Conservation (phyloP, 73 alveolate species). For the Stentor coeruleus region DNA sequence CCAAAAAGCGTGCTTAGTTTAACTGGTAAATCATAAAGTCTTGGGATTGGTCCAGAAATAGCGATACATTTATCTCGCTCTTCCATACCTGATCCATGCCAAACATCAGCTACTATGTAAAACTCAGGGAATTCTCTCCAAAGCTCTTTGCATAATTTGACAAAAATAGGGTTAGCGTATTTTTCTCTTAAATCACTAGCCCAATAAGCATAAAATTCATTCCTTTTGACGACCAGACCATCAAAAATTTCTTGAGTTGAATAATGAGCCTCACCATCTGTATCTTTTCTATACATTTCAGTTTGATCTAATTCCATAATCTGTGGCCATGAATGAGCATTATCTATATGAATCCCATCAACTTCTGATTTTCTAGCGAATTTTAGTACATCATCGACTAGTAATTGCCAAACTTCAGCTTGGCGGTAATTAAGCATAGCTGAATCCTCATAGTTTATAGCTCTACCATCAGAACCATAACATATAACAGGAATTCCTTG, state of each 20-base stretch:
- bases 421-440: constrained; percentile 86
- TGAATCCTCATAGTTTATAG: constrained; percentile 75
- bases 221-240: constrained; percentile 85
- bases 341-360: constrained; percentile 96
- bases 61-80: constrained; percentile 82
- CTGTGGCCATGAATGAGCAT: constrained; percentile 97
- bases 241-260: constrained; percentile 79
- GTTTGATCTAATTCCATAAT: constrained; percentile 83
- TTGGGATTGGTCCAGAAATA: constrained; percentile 93
- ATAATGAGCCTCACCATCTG: constrained; percentile 93
- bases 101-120: constrained; percentile 94
- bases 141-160: constrained; percentile 77
- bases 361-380: constrained; percentile 67
- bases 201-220: constrained; percentile 90
- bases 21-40: constrained; percentile 85
- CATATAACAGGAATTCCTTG: constrained; percentile 77
- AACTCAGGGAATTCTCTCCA: constrained; percentile 92
- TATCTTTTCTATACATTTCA: constrained; percentile 93
- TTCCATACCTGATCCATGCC: constrained; percentile 89
- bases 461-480: constrained; percentile 97
- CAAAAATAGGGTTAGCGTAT: constrained; percentile 96
- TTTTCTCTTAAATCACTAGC: constrained; percentile 68
- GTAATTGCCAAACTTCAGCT: constrained; percentile 89
- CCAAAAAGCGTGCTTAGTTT: constrained; percentile 84
- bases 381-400: constrained; percentile 71